These are phyloP conservation scores for Fusarium nanum DNA, from an alignment of 2,329 filamentous ascomycete genomes.

Conservation along the genomic window DNA sequence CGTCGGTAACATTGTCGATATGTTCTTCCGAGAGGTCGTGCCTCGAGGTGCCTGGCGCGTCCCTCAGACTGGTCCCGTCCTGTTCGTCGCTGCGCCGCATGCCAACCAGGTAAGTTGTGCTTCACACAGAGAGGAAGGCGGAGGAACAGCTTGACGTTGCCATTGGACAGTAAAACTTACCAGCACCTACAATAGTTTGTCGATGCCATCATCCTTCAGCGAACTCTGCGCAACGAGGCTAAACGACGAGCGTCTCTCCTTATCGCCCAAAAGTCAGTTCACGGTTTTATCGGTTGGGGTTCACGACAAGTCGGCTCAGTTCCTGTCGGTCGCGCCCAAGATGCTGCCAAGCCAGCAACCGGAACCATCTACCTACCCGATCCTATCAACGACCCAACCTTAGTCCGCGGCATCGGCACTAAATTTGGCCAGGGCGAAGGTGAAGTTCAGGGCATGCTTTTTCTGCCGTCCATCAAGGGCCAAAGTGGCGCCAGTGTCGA, in stretches of 20 bases:
- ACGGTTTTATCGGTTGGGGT: slow-evolving; percentile 89
- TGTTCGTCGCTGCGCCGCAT: slow-evolving; percentile 96
- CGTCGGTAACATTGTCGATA: slow-evolving; percentile 86
- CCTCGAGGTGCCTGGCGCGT: slow-evolving; percentile 96
- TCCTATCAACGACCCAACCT: slow-evolving; percentile 83
- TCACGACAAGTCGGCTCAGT: slow-evolving; percentile 89
- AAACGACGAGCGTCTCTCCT: slow-evolving; percentile 90
- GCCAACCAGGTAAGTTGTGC: slow-evolving; percentile 81
- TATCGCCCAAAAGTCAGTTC: slow-evolving; percentile 95
- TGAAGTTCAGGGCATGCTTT: slow-evolving; percentile 83
- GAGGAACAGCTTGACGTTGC: neutral
- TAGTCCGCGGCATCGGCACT: slow-evolving; percentile 82
- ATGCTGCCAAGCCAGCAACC: slow-evolving; percentile 81
- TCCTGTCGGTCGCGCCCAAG: slow-evolving; percentile 92
- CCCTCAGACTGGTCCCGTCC: slow-evolving; percentile 85
- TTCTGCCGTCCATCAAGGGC: slow-evolving; percentile 86
- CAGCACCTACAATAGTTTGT: slow-evolving; percentile 75
- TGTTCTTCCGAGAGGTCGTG: slow-evolving; percentile 98
- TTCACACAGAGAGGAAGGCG: neutral
- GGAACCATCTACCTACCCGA: slow-evolving; percentile 92
- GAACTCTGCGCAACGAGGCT: slow-evolving; percentile 86
- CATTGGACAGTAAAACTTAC: neutral
- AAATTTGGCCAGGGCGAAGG: slow-evolving; percentile 80
- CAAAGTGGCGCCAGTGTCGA: slow-evolving; percentile 81
- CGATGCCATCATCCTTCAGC: slow-evolving; percentile 92